These are phyloP conservation scores for Ciborinia camelliae DNA, from an alignment of 2,329 filamentous ascomycete genomes.

Conservation along the genomic window DNA sequence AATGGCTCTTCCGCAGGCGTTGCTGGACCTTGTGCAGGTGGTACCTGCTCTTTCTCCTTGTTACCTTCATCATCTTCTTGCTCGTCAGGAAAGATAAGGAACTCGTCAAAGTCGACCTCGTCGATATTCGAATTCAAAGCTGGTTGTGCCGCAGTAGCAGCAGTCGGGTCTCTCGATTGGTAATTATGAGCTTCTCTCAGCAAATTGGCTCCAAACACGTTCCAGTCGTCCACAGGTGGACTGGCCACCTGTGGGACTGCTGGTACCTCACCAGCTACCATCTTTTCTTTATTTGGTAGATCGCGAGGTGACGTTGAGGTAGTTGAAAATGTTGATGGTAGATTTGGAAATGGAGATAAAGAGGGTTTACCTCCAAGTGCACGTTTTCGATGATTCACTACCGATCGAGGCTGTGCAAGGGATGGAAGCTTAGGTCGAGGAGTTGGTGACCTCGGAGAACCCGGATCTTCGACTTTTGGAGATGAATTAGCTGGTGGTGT, in stretches of 20 bases:
- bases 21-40: background rate
- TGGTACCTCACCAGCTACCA: background rate
- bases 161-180: background rate
- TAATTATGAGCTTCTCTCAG: background rate
- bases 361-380: background rate
- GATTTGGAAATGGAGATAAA: background rate
- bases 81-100: background rate
- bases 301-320: too few species aligned
- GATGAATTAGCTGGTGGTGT: background rate
- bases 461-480: background rate
- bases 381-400: background rate
- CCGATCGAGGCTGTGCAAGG: background rate
- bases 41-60: background rate
- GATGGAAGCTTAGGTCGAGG: background rate
- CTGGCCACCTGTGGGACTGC: background rate
- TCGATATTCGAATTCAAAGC: background rate
- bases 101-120: background rate
- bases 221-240: background rate
- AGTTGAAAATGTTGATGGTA: background rate
- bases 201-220: background rate
- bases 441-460: background rate
- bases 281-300: background rate
- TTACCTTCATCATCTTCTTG: background rate
- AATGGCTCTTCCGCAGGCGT: background rate
- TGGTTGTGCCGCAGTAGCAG: background rate